Evolutionary conservation across 129 eudicot genomes (phyloP).

Genomic region (Glebionis coronaria): DNA sequence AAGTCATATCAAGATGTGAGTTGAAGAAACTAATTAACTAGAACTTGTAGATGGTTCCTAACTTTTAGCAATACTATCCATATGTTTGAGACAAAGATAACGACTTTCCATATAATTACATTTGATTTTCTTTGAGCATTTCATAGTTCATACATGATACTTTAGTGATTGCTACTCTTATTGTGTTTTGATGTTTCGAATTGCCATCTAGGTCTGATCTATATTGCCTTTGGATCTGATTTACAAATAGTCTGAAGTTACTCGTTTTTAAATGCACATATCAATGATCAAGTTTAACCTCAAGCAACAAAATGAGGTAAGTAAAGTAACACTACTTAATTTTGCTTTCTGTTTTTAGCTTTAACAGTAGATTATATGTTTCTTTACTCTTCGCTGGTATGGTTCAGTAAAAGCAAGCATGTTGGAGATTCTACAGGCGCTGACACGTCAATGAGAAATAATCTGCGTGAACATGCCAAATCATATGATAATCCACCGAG

Average conservation of each 20-base stretch:
- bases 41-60: no score
- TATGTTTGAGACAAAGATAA: no score
- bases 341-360: no score
- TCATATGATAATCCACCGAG: slow-evolving; percentile 47
- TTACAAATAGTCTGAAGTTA: slow-evolving; percentile 5
- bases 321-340: slow-evolving; percentile 12
- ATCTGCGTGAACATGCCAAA: slow-evolving; percentile 64
- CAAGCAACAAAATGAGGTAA: slow-evolving; percentile 42
- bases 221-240: slow-evolving; percentile 13
- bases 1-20: no score
- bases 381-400: background rate
- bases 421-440: slow-evolving; percentile 32
- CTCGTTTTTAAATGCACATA: slow-evolving; percentile 23
- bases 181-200: background rate
- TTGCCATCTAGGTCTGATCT: background rate
- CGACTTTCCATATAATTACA: no score
- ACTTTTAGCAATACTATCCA: no score
- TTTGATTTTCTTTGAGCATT: no score
- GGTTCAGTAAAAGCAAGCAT: slow-evolving; percentile 36
- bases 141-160: no score
- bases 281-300: slow-evolving; percentile 34
- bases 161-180: slow-evolving; percentile 1
- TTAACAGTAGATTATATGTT: background rate
- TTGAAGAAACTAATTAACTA: no score
- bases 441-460: slow-evolving; percentile 42